These are phyloP conservation scores for Peterozyma toletana DNA, from an alignment of 805 yeast species.

Conservation along the genomic window DNA sequence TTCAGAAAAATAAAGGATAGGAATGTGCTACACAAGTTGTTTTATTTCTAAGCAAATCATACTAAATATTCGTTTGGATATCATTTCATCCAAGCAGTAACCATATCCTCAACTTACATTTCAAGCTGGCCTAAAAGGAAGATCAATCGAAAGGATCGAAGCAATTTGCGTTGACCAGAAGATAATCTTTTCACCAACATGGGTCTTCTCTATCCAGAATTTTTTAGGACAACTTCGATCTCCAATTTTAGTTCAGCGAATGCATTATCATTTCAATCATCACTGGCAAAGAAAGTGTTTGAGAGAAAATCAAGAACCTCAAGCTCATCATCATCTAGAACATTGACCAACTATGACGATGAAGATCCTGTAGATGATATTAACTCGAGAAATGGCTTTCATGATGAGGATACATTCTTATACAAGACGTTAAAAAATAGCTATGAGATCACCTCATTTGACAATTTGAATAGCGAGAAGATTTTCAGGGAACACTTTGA, in stretches of 20 bases:
- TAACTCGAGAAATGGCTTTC: conserved; percentile 10
- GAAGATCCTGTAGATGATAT: conserved; percentile 14
- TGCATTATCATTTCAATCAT: not conserved
- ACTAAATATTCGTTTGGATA: no score
- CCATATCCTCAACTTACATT: no score
- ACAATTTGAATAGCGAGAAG: conserved; percentile 5
- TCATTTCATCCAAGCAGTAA: no score
- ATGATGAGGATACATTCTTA: conserved; percentile 8
- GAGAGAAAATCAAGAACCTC: conserved; percentile 4
- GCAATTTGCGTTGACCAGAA: no score
- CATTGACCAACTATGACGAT: conserved; percentile 11
- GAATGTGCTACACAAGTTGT: no score
- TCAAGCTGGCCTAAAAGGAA: no score
- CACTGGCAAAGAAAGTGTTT: not conserved
- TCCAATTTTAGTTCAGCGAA: not conserved
- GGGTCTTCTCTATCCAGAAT: conserved; percentile 23
- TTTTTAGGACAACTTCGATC: conserved; percentile 15
- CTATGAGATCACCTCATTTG: conserved; percentile 4
- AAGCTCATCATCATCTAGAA: conserved; percentile 8
- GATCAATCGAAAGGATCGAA: no score
- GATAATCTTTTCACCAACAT: conserved; percentile 6
- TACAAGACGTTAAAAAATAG: conserved; percentile 9
- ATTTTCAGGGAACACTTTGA: not conserved
- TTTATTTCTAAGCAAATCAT: no score
- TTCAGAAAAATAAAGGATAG: no score